Evolutionary conservation across 495 filamentous ascomycete genomes (phyloP), one percentile per base, ranked within the genome.

Genomic region (Sabuloglossum arenarium): DNA sequence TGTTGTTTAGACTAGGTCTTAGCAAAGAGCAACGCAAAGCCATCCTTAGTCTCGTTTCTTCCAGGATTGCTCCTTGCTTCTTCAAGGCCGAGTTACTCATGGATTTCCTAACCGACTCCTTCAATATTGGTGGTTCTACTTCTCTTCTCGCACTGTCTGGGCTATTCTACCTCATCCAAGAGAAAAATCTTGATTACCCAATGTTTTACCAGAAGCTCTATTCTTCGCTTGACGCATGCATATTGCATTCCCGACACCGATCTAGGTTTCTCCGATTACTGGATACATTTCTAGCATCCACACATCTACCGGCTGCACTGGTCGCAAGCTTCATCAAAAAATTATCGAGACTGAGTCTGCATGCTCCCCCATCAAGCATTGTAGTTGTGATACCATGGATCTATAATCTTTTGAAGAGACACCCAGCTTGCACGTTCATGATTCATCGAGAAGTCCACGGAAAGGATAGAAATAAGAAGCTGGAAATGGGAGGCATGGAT

Each of bases 301-400:
- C 86, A 12, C 93, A 97, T 78, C 74, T 99, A 58, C 93, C 93
- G 10, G 86, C 88, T 31, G 77, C 81, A 6, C 71, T 99, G 19
- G 84, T 97, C 14, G 90, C 93, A 11, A 91, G 85, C 63, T 99
- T 99, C 70, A 84, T 99, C 70, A 99, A 99, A 68, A 79, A 82
- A 32, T 74, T 99, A 12, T 73, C 91, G 14, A 75, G 93, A 56
- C 72, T 97, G 24, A 76, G 81, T 14, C 78, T 99, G 14, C 78
- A 81, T 61, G 89, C 86, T 0, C 89, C 93, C 5, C 91, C 93
- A 0, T 76, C 82, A 24, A 90, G 84, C 6, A 84, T 97, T 59
- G 88, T 96, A 8, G 81, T 77, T 19, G 81, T 94, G 32, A 77
- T 97, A 27, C 93, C 93, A 31, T 94, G 85, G 76, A 78, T 90